These are phyloP conservation scores for Globisporangium lucens DNA, from an alignment of 352 stramenopile genomes.

Conservation along the genomic window DNA sequence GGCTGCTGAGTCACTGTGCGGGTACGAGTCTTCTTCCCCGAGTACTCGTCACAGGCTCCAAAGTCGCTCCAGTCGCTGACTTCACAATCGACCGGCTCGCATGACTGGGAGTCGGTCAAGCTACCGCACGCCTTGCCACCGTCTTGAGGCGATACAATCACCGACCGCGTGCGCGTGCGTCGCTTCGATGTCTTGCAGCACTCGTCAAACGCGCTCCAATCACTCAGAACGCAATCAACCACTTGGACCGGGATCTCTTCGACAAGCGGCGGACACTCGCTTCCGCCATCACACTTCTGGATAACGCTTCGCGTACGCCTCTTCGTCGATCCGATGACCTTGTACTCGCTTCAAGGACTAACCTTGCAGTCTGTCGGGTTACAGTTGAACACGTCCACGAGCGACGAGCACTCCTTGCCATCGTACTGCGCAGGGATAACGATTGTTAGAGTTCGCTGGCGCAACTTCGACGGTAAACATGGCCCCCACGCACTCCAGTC, in stretches of 20 bases:
- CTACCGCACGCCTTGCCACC: slow-evolving; percentile 42
- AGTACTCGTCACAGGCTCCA: slow-evolving; percentile 32
- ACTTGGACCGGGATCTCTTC: slow-evolving; percentile 37
- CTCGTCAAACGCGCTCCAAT: slow-evolving; percentile 40
- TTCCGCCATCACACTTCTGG: slow-evolving; percentile 37
- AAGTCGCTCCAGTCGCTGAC: slow-evolving; percentile 53
- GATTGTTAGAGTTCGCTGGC: slow-evolving; percentile 46
- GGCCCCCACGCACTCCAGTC: slow-evolving; percentile 45
- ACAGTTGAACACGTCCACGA: slow-evolving; percentile 56
- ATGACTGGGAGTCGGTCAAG: slow-evolving; percentile 31
- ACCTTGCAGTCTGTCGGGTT: slow-evolving; percentile 64
- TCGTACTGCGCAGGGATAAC: slow-evolving; percentile 38
- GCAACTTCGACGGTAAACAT: slow-evolving; percentile 33
- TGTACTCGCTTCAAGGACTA: slow-evolving; percentile 42
- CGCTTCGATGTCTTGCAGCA: slow-evolving; percentile 38
- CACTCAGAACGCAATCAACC: slow-evolving; percentile 40
- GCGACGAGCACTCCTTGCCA: slow-evolving; percentile 34
- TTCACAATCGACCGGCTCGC: slow-evolving; percentile 41
- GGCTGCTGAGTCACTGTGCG: slow-evolving; percentile 27
- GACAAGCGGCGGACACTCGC: slow-evolving; percentile 34
- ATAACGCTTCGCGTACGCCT: slow-evolving; percentile 37
- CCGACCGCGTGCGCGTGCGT: slow-evolving; percentile 39
- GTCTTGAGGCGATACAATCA: slow-evolving; percentile 41
- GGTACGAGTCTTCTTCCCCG: slow-evolving; percentile 35
- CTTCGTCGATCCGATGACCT: slow-evolving; percentile 40